Conservation (phyloP, 768 basidiomycete species). For the Agrocybe pediades region DNA sequence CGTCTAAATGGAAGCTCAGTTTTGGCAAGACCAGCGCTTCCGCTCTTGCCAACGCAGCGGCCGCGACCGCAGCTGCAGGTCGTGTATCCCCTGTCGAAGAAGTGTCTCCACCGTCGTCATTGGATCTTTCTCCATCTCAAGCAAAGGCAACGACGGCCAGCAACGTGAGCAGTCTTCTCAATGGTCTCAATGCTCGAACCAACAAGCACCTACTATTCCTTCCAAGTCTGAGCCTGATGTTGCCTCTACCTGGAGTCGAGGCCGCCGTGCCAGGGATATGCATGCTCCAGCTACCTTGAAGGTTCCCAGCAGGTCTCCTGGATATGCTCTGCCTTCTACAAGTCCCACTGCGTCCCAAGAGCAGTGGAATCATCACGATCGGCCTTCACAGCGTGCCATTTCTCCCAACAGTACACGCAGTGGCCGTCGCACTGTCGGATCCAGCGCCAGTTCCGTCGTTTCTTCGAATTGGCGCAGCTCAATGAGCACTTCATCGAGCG, state of each 20-base stretch:
- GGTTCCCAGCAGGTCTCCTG: slow-evolving; percentile 28
- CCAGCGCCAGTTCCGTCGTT: slow-evolving; percentile 62
- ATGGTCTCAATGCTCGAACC: slow-evolving; percentile 59
- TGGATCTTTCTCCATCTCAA: slow-evolving; percentile 28
- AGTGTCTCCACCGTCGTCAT: slow-evolving; percentile 28
- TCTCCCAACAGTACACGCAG: slow-evolving; percentile 61
- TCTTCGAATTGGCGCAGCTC: slow-evolving; percentile 83
- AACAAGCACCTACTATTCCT: slow-evolving; percentile 23
- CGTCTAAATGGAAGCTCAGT: slow-evolving; percentile 84
- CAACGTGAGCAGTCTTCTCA: slow-evolving; percentile 76
- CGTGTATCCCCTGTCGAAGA: slow-evolving; percentile 43
- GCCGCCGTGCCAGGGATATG: slow-evolving; percentile 39
- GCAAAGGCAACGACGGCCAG: slow-evolving; percentile 70
- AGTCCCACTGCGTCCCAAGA: slow-evolving; percentile 24
- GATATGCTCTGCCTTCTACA: slow-evolving; percentile 25
- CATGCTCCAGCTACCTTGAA: slow-evolving; percentile 15
- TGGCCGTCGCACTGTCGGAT: slow-evolving; percentile 46
- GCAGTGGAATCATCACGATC: slow-evolving; percentile 32
- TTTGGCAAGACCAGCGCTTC: slow-evolving; percentile 61
- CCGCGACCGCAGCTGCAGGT: slow-evolving; percentile 28
- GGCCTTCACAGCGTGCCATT: slow-evolving; percentile 41
- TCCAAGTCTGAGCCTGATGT: slow-evolving; percentile 31
- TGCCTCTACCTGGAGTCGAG: slow-evolving; percentile 49
- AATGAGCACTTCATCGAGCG: slow-evolving; percentile 68
- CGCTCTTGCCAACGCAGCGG: slow-evolving; percentile 20